Percentiles rank a stretch among this genome's conserved stretches.
phyloP scores from a whole-genome alignment of 345 rosid species.

The Heritiera fomes region DNA sequence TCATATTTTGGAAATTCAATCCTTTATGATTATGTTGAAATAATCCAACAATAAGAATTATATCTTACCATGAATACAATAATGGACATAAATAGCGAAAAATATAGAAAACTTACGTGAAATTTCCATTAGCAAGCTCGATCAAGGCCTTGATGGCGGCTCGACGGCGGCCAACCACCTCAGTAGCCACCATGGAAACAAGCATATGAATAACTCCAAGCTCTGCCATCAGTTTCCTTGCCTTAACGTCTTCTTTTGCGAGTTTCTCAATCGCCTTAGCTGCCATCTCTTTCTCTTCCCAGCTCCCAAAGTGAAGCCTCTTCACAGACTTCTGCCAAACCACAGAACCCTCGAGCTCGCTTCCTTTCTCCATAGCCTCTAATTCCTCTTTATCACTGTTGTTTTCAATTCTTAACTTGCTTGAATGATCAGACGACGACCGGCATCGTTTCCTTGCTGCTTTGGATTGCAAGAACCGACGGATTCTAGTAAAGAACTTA shows the following conservation, averaged over 20 bases:
- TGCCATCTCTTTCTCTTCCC: constrained; percentile 73
- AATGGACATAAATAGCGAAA: not conserved
- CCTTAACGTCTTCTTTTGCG: constrained; percentile 57
- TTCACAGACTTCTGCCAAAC: constrained; percentile 76
- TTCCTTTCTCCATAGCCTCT: constrained; percentile 1
- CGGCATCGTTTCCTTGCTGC: constrained; percentile 36
- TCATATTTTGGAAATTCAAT: not conserved
- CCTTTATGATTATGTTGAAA: constrained; percentile 6
- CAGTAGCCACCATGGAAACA: constrained; percentile 64
- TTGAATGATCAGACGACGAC: constrained; percentile 24
- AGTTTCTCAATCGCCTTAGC: constrained; percentile 63
- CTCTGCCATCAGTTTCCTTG: constrained; percentile 71
- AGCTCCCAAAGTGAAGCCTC: constrained; percentile 77
- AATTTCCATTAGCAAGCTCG: constrained; percentile 76
- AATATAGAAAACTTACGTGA: constrained; percentile 55
- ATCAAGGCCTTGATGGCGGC: constrained; percentile 73
- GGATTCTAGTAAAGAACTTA: constrained; percentile 56
- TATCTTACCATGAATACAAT: not conserved
- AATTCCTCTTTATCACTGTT: not conserved
- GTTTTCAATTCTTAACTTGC: constrained; percentile 15
- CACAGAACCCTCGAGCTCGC: constrained; percentile 33
- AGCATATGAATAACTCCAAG: constrained; percentile 80
- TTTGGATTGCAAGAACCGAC: constrained; percentile 60
- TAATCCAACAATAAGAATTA: not conserved
- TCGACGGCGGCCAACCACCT: constrained; percentile 42